A percentile compares a stretch with the other conserved stretches of the same genome.
Conservation (phyloP, 805 yeast genomes). For the Myxozyma kluyveri region DNA sequence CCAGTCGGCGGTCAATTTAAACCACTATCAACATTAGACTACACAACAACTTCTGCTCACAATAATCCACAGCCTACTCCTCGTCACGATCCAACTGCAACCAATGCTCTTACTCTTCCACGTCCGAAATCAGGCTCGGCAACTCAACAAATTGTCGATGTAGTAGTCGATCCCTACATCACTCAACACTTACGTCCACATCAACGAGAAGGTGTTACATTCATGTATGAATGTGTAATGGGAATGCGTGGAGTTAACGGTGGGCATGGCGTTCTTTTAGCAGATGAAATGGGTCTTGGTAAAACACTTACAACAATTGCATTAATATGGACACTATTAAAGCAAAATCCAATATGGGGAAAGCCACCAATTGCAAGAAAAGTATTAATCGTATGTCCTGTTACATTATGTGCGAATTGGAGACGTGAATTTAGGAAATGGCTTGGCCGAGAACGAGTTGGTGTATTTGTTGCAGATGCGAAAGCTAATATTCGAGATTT, state of each 20-base stretch:
- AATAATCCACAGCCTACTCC: slow-evolving; percentile 9
- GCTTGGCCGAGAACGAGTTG: slow-evolving; percentile 65
- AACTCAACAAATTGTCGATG: slow-evolving; percentile 33
- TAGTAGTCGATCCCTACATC: slow-evolving; percentile 42
- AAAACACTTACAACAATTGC: slow-evolving; percentile 84
- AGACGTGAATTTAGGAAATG: slow-evolving; percentile 82
- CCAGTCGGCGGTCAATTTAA: not conserved
- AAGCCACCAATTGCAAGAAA: slow-evolving; percentile 49
- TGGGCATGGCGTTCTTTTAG: slow-evolving; percentile 76
- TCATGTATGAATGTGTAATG: slow-evolving; percentile 79
- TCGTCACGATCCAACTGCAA: slow-evolving; percentile 32
- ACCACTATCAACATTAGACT: not conserved
- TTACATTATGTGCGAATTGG: slow-evolving; percentile 86
- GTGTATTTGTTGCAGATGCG: slow-evolving; percentile 58
- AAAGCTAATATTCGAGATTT: slow-evolving; percentile 58
- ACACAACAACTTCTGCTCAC: not conserved
- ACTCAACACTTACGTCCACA: slow-evolving; percentile 62
- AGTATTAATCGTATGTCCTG: slow-evolving; percentile 84
- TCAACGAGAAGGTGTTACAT: slow-evolving; percentile 79
- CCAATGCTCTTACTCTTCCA: slow-evolving; percentile 35
- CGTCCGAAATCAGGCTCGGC: slow-evolving; percentile 28
- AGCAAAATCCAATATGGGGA: slow-evolving; percentile 38
- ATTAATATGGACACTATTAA: slow-evolving; percentile 76
- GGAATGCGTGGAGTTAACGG: slow-evolving; percentile 55
- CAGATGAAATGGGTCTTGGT: slow-evolving; percentile 98